phyloP scores from a whole-genome alignment of 345 rosid genomes.

The Angophora floribunda region DNA sequence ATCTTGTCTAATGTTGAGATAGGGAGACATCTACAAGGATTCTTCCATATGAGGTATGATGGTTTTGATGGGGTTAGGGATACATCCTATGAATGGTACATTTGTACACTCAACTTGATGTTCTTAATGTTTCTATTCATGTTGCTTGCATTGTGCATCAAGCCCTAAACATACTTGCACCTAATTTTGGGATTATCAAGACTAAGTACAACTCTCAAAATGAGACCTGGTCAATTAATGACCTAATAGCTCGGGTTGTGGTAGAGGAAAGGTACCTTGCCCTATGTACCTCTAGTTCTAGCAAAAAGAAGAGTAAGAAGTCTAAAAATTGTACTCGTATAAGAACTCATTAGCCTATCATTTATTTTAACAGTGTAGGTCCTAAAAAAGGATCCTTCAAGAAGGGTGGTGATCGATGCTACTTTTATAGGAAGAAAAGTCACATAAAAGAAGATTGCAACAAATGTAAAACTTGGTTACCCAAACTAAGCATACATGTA shows the following conservation, averaged over 20 bases:
- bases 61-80: neutral
- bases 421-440: neutral
- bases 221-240: neutral
- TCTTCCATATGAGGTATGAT: neutral
- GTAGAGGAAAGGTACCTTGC: neutral
- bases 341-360: neutral
- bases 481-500: too few relatives aligned
- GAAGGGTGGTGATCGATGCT: neutral
- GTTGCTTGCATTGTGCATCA: neutral
- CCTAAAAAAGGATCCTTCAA: too few relatives aligned
- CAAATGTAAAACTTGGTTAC: neutral
- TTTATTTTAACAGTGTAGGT: too few relatives aligned
- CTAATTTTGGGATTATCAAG: neutral
- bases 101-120: accelerated
- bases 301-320: neutral
- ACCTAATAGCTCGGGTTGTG: neutral
- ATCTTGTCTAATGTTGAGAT: neutral
- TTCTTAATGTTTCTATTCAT: neutral
- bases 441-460: neutral
- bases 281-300: too few relatives aligned
- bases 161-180: neutral
- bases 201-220: neutral
- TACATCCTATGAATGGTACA: neutral
- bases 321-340: neutral
- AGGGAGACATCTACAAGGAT: neutral